Evolutionary conservation across 176 grass and related monocot genomes (phyloP).

Genomic region (Otatea glauca): DNA sequence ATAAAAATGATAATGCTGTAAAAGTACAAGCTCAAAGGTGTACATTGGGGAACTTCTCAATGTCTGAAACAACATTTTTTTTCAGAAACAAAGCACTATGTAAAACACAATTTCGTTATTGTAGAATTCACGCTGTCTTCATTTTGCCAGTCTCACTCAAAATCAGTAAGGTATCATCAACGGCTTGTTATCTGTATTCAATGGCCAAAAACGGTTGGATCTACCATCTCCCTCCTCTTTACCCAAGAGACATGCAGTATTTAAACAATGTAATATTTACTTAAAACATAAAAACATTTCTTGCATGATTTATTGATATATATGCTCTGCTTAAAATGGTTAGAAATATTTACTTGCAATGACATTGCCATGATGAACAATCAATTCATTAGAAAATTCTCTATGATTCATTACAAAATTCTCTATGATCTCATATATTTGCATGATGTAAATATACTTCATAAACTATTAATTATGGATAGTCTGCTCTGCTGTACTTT

Average conservation of each 20-base stretch:
- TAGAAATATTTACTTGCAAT: constrained; percentile 22
- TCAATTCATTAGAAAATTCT: background rate
- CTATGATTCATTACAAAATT: background rate
- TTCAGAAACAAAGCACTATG: background rate
- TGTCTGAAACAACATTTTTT: background rate
- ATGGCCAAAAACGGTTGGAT: background rate
- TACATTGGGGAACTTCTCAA: background rate
- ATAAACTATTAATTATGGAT: constrained; percentile 20
- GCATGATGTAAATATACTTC: background rate
- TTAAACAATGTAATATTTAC: background rate
- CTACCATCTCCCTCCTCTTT: background rate
- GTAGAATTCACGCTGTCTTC: background rate
- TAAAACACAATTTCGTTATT: background rate
- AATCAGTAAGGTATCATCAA: constrained; percentile 5
- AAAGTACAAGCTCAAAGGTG: constrained; percentile 2
- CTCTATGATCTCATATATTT: background rate
- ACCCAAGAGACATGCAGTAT: background rate
- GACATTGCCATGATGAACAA: background rate
- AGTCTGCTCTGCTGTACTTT: background rate
- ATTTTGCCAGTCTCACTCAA: constrained; percentile 16
- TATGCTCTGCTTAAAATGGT: constrained; percentile 8
- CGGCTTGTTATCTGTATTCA: constrained; percentile 2
- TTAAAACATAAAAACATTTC: background rate
- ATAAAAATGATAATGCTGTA: constrained; percentile 3
- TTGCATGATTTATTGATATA: constrained; percentile 9